Evolutionary conservation across 148 eudicot genomes (phyloP).

Genomic region (Salicornia ramosissima): DNA sequence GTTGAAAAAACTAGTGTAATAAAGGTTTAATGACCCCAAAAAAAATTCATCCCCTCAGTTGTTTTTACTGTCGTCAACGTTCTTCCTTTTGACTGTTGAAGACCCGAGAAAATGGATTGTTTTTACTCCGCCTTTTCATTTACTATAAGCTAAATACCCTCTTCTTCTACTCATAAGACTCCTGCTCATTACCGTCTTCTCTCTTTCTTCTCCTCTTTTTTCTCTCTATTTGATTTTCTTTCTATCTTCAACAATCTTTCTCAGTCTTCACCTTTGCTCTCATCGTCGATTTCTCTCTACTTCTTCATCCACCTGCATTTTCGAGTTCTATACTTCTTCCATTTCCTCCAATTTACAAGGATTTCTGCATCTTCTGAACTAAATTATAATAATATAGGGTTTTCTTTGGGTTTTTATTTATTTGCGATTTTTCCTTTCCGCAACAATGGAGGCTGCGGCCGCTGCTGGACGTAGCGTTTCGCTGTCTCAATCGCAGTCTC

Average conservation of each 20-base stretch:
- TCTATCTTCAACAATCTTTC: slow-evolving; percentile 3
- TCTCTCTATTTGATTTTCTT: neutral
- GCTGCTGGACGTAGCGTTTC: slow-evolving; percentile 46
- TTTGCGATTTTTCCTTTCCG: neutral
- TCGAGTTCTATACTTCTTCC: neutral
- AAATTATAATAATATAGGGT: slow-evolving; percentile 18
- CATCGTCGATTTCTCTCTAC: neutral
- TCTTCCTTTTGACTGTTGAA: neutral
- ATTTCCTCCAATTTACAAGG: slow-evolving; percentile 23
- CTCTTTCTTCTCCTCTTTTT: neutral
- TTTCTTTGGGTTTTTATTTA: neutral
- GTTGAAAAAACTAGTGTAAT: too few relatives aligned
- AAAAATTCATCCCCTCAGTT: neutral
- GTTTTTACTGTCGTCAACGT: slow-evolving; percentile 15
- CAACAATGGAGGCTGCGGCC: slow-evolving; percentile 62
- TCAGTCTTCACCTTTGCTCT: neutral
- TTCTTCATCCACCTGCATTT: slow-evolving; percentile 16
- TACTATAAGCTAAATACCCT: neutral
- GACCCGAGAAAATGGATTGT: neutral
- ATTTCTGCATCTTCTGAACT: slow-evolving; percentile 13
- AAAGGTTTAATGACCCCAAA: too few relatives aligned
- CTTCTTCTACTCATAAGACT: neutral
- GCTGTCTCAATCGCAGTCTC: slow-evolving; percentile 46
- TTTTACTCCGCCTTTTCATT: slow-evolving; percentile 4
- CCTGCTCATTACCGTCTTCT: neutral